Evolutionary conservation across 129 eudicot species (phyloP).

Genomic region (Calendula officinalis): DNA sequence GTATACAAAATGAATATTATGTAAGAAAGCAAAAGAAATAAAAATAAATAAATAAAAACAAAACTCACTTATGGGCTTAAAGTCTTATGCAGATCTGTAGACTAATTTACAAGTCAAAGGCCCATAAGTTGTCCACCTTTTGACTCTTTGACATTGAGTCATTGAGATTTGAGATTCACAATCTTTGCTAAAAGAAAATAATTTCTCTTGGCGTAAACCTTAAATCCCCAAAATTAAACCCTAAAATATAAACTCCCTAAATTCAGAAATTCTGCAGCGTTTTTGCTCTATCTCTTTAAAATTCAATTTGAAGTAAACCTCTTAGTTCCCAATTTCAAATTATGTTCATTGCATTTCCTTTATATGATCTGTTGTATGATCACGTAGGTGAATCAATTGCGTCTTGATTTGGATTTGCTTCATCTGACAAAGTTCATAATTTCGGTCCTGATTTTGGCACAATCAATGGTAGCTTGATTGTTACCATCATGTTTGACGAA

Average conservation of each 20-base stretch:
- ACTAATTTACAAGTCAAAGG: background rate
- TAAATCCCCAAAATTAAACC: background rate
- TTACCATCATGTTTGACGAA: slow-evolving; percentile 23
- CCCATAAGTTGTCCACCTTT: slow-evolving; percentile 3
- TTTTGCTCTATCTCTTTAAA: background rate
- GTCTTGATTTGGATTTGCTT: background rate
- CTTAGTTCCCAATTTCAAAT: background rate
- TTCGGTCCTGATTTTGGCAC: background rate
- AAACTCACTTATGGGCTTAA: slow-evolving; percentile 8
- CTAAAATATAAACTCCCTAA: too few relatives aligned
- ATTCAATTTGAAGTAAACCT: background rate
- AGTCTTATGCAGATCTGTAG: background rate
- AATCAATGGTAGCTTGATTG: background rate
- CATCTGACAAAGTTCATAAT: background rate
- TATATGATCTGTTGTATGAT: background rate
- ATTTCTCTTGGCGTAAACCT: background rate
- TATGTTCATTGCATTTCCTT: background rate
- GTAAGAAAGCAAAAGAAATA: too few relatives aligned
- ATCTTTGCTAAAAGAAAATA: background rate
- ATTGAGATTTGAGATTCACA: too few relatives aligned
- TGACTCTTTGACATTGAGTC: background rate
- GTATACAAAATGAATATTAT: too few relatives aligned
- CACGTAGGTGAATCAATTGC: slow-evolving; percentile 2
- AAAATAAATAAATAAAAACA: background rate
- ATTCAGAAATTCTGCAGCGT: too few relatives aligned